phyloP scores from a whole-genome alignment of 1,284 basidiomycete species.

The Moniliella sp. region DNA sequence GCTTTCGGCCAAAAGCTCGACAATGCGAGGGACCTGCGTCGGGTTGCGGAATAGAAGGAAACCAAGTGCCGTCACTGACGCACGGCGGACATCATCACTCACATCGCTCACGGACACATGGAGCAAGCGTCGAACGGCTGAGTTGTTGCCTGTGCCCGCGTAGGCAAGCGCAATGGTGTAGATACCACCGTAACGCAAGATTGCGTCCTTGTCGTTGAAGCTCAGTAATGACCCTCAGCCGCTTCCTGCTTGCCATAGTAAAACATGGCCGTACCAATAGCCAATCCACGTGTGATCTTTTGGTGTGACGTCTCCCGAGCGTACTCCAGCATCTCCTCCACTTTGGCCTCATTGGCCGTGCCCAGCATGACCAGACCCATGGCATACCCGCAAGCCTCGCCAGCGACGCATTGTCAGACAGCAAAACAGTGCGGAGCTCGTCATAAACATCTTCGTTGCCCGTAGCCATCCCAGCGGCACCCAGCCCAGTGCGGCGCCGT shows the following conservation, averaged over 20 bases:
- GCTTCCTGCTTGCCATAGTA: conserved; percentile 29
- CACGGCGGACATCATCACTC: conserved; percentile 30
- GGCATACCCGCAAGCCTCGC: conserved; percentile 31
- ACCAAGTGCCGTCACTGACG: conserved; percentile 27
- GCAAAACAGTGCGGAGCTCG: conserved; percentile 28
- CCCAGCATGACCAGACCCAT: conserved; percentile 34
- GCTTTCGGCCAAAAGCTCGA: conserved; percentile 31
- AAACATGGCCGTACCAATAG: conserved; percentile 29
- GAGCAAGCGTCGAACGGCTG: conserved; percentile 24
- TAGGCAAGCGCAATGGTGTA: conserved; percentile 32
- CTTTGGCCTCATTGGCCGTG: conserved; percentile 23
- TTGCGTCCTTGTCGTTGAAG: conserved; percentile 31
- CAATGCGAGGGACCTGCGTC: conserved; percentile 30
- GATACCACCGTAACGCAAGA: conserved; percentile 30
- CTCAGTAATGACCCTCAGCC: conserved; percentile 30
- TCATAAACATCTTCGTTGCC: conserved; percentile 32
- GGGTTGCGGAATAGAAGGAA: conserved; percentile 33
- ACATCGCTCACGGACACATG: conserved; percentile 33
- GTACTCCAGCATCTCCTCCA: conserved; percentile 34
- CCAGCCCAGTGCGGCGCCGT: conserved; percentile 31
- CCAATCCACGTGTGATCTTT: conserved; percentile 33
- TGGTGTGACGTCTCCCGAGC: conserved; percentile 34
- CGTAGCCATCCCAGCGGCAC: conserved; percentile 32
- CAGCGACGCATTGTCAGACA: conserved; percentile 31
- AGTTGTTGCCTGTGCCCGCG: conserved; percentile 32